phyloP scores from a whole-genome alignment of 2,329 filamentous ascomycete genomes.

The Neonectria ditissima region DNA sequence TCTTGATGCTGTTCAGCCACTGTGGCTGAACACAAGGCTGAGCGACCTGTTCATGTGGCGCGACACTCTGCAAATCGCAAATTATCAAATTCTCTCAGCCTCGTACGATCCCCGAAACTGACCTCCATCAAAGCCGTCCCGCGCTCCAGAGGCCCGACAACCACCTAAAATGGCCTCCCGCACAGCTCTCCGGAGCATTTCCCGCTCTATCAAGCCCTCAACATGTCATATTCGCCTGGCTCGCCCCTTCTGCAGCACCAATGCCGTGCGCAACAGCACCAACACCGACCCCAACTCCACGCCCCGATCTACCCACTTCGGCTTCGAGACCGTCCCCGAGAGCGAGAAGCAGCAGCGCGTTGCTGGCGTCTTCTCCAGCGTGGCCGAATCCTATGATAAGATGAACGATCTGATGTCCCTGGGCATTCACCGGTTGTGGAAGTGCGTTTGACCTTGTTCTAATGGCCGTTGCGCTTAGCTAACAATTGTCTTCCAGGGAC shows the following conservation, averaged over 20 bases:
- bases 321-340: conserved; percentile 87
- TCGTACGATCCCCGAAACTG: conserved; percentile 43
- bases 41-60: neutral
- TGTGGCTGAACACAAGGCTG: conserved; percentile 41
- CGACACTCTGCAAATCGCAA: conserved; percentile 35
- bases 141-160: conserved; percentile 23
- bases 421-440: conserved; percentile 97
- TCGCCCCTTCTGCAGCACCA: conserved; percentile 48
- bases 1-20: conserved; percentile 29
- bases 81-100: conserved; percentile 44
- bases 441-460: conserved; percentile 57
- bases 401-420: conserved; percentile 99
- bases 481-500: conserved; percentile 63
- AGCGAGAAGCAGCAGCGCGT: conserved; percentile 79
- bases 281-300: conserved; percentile 35
- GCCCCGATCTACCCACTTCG: conserved; percentile 83
- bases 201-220: conserved; percentile 38
- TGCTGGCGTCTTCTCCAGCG: conserved; percentile 91
- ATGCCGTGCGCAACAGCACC: conserved; percentile 40
- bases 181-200: conserved; percentile 46
- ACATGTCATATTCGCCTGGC: conserved; percentile 25
- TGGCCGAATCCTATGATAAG: conserved; percentile 92
- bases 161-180: conserved; percentile 45
- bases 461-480: conserved; percentile 6
- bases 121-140: conserved; percentile 36